Evolutionary conservation across 306 rosid genomes (phyloP).

Genomic region (Fagus crenata): DNA sequence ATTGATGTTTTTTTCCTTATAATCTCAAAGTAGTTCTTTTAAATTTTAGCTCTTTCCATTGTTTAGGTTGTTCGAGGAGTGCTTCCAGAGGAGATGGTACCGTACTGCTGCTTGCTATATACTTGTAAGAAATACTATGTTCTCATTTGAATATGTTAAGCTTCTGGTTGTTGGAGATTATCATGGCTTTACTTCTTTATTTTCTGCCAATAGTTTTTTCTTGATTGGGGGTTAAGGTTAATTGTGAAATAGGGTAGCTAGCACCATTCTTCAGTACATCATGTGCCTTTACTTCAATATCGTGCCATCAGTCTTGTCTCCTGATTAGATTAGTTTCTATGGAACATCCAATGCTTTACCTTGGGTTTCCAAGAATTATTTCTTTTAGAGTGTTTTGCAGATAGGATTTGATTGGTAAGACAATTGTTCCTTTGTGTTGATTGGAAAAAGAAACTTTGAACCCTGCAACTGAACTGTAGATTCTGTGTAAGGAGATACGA

Average conservation of each 20-base stretch:
- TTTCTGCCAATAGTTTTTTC: background rate
- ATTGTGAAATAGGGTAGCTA: slow-evolving; percentile 7
- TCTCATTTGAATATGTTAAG: slow-evolving; percentile 12
- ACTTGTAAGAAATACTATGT: slow-evolving; percentile 63
- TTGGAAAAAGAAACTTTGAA: background rate
- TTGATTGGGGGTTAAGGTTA: background rate
- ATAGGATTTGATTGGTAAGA: background rate
- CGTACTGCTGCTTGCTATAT: slow-evolving; percentile 97
- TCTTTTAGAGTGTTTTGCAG: background rate
- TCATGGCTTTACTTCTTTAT: slow-evolving; percentile 22
- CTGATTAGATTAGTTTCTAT: background rate
- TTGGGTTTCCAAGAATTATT: background rate
- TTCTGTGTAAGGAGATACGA: background rate
- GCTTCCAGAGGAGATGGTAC: slow-evolving; percentile 98
- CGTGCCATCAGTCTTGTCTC: background rate
- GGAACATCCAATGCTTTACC: background rate
- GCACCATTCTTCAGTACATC: background rate
- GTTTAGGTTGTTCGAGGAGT: slow-evolving; percentile 93
- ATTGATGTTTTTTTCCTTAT: background rate
- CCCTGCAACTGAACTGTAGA: background rate
- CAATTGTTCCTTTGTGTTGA: background rate
- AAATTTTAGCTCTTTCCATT: background rate
- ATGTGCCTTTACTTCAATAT: background rate
- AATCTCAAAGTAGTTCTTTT: slow-evolving; percentile 6
- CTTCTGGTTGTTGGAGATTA: slow-evolving; percentile 11